Evolutionary conservation across 176 grass and related monocot species (phyloP), one percentile per base, ranked within the genome.

Genomic region (Musa beccarii): DNA sequence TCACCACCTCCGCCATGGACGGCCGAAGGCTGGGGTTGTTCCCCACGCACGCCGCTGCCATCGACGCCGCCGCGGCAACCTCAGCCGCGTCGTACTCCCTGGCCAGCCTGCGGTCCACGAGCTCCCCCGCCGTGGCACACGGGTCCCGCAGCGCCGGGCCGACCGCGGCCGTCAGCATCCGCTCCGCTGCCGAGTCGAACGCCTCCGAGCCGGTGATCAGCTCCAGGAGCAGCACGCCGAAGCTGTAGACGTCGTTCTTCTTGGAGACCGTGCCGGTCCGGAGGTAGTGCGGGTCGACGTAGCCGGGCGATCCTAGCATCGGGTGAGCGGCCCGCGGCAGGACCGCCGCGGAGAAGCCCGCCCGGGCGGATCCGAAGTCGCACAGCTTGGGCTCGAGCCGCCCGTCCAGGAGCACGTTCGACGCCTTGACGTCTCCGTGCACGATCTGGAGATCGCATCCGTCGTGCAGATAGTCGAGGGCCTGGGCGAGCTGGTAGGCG

Each of bases 211-310:
- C 94, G 0, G 90, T 91, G 2, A 98, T 52, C 67, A 93, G 81
- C 78, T 98, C 90, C 53, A 98, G 80, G 59, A 98, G 78, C n/a
- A 98, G 94, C 71, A 98, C 88, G 6, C 94, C 94, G 75, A 89
- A 98, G 88, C 94, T 91, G 82, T 98, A 98, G 56, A 93, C 88
- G 84, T 98, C 94, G 74, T 78, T 98, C 82, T 86, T 80, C 80
- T 83, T 89, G 19, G 88, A 87, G 75, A 92, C 77, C 54, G 88
- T 78, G 3, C 94, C 94, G 14, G 90, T 82, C 10, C 86, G 88
- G 57, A 98, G 86, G 75, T 90, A 80, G 74, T 98, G 82, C 0
- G 90, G 90, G 75, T 98, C 94, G 6, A 91, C 78, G 83, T 98
- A 98, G 0, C 94, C 94, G 2, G 86, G 90, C 10, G 88, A 93